Evolutionary conservation across 176 grass and related monocot genomes (phyloP), one percentile per base, ranked within the genome.

Genomic region (Guadua angustifolia): DNA sequence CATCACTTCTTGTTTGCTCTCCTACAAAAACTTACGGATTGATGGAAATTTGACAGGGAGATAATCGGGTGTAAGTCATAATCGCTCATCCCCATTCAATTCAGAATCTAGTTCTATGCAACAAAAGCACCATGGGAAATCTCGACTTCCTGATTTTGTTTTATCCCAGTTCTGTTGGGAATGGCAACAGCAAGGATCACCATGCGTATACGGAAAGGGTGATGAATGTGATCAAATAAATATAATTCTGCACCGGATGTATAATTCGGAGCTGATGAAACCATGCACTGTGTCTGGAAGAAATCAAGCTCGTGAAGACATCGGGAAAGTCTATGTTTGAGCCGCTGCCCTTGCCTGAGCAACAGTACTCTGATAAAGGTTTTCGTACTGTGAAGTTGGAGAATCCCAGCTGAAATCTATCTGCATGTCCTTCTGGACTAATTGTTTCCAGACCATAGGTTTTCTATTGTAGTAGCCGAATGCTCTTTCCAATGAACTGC

Each of bases 321-420:
- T 45, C 9, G 2, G 43, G 43, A 45, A 11, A 79, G 82, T 74
- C 80, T 86, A 91, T 53, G 69, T 33, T 35, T 38, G 62, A 86
- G 88, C 82, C 61, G 79, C 78, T 59, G 79, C 70, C 78, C 79
- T 91, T 77, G 86, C 86, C 80, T 86, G 85, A 81, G 74, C 82
- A 73, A 94, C 67, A 60, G 64, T 73, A 73, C 74, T 88, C 17
- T 78, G 78, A 62, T 91, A 93, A 80, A 94, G 79, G 14, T 90
- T 60, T 80, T 90, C 85, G 7, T 90, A 94, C 49, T 88, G 85
- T 22, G 88, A 87, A 55, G 86, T 82, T n/a, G 92, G 85, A 14
- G 66, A 85, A 64, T 83, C 91, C 88, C 88, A 94, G 33, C 91
- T 84, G 78, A 90, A 90, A 83, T 93, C 82, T 35, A 90, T 82